phyloP scores from a whole-genome alignment of 768 basidiomycete genomes.

The Cyclocybe aegerita region DNA sequence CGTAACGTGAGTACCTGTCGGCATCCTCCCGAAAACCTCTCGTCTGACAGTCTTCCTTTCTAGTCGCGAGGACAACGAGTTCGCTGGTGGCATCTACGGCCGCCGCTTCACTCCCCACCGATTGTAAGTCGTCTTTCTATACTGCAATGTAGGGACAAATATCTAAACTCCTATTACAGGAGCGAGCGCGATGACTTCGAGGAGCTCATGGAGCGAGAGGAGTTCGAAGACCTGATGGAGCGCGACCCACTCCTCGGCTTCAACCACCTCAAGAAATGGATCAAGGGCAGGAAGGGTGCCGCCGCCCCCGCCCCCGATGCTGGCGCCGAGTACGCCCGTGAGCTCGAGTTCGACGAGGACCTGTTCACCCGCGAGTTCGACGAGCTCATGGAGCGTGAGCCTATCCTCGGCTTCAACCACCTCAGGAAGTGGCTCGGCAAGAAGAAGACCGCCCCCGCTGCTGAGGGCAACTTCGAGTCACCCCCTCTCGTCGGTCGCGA shows the following conservation, averaged over 20 bases:
- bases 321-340: neutral
- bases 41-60: neutral
- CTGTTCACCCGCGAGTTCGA: conserved; percentile 6
- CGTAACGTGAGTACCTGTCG: conserved; percentile 9
- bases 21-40: neutral
- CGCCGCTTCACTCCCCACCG: too few species aligned
- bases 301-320: too few species aligned
- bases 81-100: conserved; percentile 2
- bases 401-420: neutral
- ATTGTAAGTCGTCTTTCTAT: too few species aligned
- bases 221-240: too few species aligned
- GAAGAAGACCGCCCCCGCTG: too few species aligned
- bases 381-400: neutral
- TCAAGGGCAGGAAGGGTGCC: too few species aligned
- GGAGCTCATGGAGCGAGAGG: conserved; percentile 1
- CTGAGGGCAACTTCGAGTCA: too few species aligned
- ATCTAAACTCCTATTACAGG: too few species aligned
- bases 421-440: neutral
- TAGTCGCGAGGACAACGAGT: conserved; percentile 8
- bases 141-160: too few species aligned
- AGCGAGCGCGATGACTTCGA: neutral
- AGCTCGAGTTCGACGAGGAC: conserved; percentile 4
- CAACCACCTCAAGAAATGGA: too few species aligned
- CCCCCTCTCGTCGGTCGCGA: too few species aligned
- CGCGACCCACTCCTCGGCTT: too few species aligned